These are phyloP conservation scores for Hypseocharis bilobata DNA, from an alignment of 441 rosid species.

Conservation along the genomic window DNA sequence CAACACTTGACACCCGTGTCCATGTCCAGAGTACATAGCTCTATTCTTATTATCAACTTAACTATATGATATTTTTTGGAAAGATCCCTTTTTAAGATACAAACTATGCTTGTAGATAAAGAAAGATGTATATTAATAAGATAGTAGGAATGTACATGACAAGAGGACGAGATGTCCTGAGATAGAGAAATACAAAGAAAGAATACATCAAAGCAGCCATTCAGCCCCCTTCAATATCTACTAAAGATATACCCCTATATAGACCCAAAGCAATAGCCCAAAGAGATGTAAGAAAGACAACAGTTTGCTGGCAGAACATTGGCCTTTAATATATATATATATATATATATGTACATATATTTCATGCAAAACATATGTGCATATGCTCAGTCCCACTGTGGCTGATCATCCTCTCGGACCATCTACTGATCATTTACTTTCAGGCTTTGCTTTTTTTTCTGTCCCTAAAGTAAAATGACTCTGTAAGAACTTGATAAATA, in stretches of 20 bases:
- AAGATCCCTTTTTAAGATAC: too few relatives aligned
- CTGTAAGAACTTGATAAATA: constrained; percentile 1
- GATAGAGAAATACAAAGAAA: neutral
- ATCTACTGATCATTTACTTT: neutral
- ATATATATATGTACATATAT: too few relatives aligned
- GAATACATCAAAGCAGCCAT: neutral
- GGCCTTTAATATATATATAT: neutral
- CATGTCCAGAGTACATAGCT: too few relatives aligned
- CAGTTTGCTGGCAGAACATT: constrained; percentile 2
- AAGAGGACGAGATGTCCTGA: too few relatives aligned
- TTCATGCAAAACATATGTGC: neutral
- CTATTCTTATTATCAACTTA: too few relatives aligned
- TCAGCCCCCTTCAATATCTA: neutral
- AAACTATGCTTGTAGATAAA: too few relatives aligned
- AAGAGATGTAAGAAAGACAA: neutral
- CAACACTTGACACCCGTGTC: too few relatives aligned
- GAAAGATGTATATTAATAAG: too few relatives aligned
- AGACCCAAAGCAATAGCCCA: neutral
- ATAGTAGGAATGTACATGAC: too few relatives aligned
- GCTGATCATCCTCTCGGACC: neutral
- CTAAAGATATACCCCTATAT: neutral
- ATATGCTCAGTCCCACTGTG: neutral
- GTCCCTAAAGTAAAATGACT: constrained; percentile 11
- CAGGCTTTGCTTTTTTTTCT: neutral
- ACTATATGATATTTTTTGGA: too few relatives aligned